Percentiles rank a stretch among this genome's conserved stretches.
phyloP scores from a whole-genome alignment of 257 asterid species.

The Rubia yunnanensis region DNA sequence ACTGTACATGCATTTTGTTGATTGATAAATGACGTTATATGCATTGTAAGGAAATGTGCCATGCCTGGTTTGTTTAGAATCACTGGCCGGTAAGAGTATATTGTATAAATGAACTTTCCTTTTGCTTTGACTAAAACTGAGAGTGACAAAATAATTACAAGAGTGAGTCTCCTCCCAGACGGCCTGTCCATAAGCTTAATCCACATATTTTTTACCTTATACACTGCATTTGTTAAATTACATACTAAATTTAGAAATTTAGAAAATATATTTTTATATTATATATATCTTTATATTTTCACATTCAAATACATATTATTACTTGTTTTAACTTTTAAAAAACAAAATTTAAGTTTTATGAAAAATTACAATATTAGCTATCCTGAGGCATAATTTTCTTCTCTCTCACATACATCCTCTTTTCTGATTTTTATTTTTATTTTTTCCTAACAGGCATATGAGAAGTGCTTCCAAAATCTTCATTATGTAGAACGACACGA shows the following conservation, averaged over 20 bases:
- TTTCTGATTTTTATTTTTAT: slow-evolving; percentile 13
- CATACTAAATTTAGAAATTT: too few relatives aligned
- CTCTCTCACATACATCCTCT: not conserved
- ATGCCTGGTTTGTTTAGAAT: not conserved
- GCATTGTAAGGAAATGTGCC: too few relatives aligned
- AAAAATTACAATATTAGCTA: not conserved
- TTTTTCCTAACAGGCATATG: slow-evolving; percentile 60
- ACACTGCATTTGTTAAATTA: too few relatives aligned
- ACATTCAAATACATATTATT: too few relatives aligned
- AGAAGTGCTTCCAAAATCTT: slow-evolving; percentile 92
- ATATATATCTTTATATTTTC: too few relatives aligned
- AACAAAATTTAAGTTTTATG: too few relatives aligned
- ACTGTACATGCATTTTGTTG: not conserved
- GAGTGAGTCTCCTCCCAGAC: too few relatives aligned
- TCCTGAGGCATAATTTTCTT: not conserved
- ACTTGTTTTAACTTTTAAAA: too few relatives aligned
- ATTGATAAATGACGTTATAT: not conserved
- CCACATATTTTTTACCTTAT: too few relatives aligned
- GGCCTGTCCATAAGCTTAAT: too few relatives aligned
- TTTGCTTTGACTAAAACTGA: not conserved
- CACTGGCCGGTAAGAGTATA: not conserved
- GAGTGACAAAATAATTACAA: not conserved
- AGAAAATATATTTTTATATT: too few relatives aligned
- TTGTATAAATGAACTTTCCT: not conserved
- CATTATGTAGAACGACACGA: slow-evolving; percentile 83